Base-by-base conservation (phyloP, 148 eudicot genomes). In the Drosera capensis region DNA sequence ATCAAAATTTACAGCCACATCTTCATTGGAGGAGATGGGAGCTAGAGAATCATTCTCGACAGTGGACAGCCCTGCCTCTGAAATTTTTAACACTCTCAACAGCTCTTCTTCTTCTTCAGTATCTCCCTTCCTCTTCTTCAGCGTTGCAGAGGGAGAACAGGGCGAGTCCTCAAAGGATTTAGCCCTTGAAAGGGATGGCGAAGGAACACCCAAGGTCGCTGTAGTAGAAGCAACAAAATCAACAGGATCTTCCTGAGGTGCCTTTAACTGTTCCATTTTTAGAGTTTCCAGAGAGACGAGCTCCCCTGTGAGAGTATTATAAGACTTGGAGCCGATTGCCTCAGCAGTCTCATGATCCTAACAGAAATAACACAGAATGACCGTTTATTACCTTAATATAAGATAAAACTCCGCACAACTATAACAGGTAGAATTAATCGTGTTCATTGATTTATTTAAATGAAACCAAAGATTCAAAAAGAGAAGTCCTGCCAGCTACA, bases 141-240 rank as follows among this genome's bases (percentile, higher is more conserved):
- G 31, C 22, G 64, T 56, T 35, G 61, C 63, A 20, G 77, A 36
- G 25, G 22, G 45, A 44, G 73, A 45, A 23, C 37, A 46, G 13
- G 80, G 70, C 55, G 82, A 65, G 25, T 73, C 87, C 14, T 73
- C 78, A 62, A 77, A 83, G 45, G 94, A 80, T 57, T 55, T 72
- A 42, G 62, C 75, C 64, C 70, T 68, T 55, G 84, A 64, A 42
- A 88, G 83, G 47, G 59, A 64, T 8, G 97, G 97, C 28, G 92
- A 83, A 43, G 97, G 97, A 40, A 88, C 90, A 16, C 97, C 92
- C 49, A 88, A 63, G 39, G 92, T 59, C 49, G 97, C 97, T 57
- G 96, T 70, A 30, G 96, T 88, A 55, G 96, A 94, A 34, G 96
- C 94, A 63, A 64, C 86, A 67, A 88, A 88, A 78, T 88, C 97